Base-by-base conservation (phyloP, 306 rosid genomes). In the Quercus rubra region DNA sequence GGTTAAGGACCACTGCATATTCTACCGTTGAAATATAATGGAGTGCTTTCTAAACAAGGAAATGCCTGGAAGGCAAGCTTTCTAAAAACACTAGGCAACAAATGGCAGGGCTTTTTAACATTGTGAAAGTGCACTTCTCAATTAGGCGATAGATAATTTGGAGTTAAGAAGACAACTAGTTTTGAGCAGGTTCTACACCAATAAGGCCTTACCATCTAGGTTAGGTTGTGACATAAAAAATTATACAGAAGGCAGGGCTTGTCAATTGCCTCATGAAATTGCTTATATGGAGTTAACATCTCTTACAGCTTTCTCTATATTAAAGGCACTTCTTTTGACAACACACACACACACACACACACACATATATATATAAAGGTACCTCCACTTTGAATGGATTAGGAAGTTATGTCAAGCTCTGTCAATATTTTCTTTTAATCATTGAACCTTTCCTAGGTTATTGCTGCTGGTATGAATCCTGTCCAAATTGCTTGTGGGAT, bases 391-490 rank as follows among this genome's bases (percentile, higher is more conserved):
- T 61, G 33, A 61, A 35, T 17, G 12, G 49, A 35, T n/a, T 17
- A 35, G 72, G 49, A 35, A 33, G 19, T 68, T 9, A 33, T 33
- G 38, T 35, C 10, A 33, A n/a, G 18, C 4, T 13, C 52, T n/a
- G 23, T 25, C 52, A 3, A 19, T 68, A 68, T 31, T 18, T 18
- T 68, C 11, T 35, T 27, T 56, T 66, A 77, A 43, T 28, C 15
- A 31, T 70, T 80, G 25, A 33, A 55, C 70, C 17, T 79, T 61
- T 85, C 78, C 38, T 87, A 92, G 98, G 91, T 94, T 85, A 89
- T 88, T 87, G 90, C 97, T 51, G 90, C 95, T 74, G 97, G 97
- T 78, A 85, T 88, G 92, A 94, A 92, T 84, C 99, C 99, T 72
- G 80, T 92, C 78, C 99, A 94, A 89, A 84, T 94, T 85, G 89